These are phyloP conservation scores for Halenospora varia DNA, from an alignment of 495 filamentous ascomycete species.

Conservation along the genomic window DNA sequence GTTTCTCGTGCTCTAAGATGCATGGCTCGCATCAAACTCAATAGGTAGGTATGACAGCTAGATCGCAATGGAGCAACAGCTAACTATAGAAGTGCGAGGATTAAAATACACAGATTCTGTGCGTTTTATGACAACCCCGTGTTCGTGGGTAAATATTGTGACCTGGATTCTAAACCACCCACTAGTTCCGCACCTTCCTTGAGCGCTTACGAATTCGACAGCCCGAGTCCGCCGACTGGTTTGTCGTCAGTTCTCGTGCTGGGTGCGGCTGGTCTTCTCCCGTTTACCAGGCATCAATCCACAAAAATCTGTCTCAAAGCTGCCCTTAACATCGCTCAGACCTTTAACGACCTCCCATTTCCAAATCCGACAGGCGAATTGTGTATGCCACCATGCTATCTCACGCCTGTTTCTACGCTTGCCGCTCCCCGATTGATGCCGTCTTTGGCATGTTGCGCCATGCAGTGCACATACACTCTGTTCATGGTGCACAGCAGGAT, in stretches of 20 bases:
- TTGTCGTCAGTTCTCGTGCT: background rate
- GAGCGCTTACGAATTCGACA: background rate
- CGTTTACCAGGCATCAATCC: conserved; percentile 49
- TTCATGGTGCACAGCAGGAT: conserved; percentile 36
- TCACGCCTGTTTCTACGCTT: background rate
- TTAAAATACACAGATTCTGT: conserved; percentile 55
- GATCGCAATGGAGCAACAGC: background rate
- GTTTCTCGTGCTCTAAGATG: conserved; percentile 48
- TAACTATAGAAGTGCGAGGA: conserved; percentile 43
- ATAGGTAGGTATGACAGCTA: conserved; percentile 16
- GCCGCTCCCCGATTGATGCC: conserved; percentile 52
- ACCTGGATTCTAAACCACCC: conserved; percentile 36
- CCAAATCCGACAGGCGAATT: conserved; percentile 35
- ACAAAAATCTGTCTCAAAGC: conserved; percentile 49
- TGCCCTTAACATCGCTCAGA: conserved; percentile 45
- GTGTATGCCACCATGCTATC: conserved; percentile 1
- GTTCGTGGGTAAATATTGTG: conserved; percentile 54
- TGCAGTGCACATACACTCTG: conserved; percentile 58
- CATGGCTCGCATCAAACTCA: conserved; percentile 53
- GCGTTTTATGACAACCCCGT: conserved; percentile 57
- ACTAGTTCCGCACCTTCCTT: conserved; percentile 23
- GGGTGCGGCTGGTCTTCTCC: conserved; percentile 28
- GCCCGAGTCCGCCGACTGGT: background rate
- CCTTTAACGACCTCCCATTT: conserved; percentile 45
- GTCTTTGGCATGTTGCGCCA: conserved; percentile 55